These are phyloP conservation scores for Fusarium acutatum DNA, from an alignment of 2,329 filamentous ascomycete genomes.

Conservation along the genomic window DNA sequence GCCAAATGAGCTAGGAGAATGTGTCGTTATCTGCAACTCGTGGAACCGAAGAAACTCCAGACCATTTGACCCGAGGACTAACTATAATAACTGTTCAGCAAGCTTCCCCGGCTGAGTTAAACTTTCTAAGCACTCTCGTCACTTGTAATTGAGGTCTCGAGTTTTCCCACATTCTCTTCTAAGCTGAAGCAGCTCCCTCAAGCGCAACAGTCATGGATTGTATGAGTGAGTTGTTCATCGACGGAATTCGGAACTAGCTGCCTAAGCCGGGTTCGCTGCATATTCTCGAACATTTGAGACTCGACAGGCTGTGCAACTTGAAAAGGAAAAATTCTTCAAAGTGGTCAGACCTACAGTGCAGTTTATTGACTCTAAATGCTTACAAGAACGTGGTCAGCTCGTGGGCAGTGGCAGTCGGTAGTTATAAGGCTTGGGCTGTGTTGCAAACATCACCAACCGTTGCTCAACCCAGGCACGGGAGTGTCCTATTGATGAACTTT, in stretches of 20 bases:
- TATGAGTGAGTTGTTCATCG: background rate
- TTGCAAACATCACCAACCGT: background rate
- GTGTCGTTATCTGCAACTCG: background rate
- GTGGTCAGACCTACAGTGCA: background rate
- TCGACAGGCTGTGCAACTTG: background rate
- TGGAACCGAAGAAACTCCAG: background rate
- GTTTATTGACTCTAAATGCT: background rate
- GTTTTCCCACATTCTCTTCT: background rate
- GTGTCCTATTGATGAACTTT: background rate
- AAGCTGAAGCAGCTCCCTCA: background rate
- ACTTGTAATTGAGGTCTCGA: background rate
- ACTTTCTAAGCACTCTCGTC: background rate
- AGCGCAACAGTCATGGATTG: background rate
- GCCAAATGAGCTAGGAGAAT: background rate
- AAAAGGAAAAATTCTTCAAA: background rate
- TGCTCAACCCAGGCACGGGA: background rate
- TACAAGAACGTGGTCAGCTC: background rate
- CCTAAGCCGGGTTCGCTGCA: background rate
- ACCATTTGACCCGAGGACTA: background rate
- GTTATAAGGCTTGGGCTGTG: background rate
- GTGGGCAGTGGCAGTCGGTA: background rate
- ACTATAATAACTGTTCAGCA: background rate
- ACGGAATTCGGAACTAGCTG: background rate
- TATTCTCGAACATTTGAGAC: background rate
- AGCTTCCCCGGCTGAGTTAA: background rate